phyloP scores from a whole-genome alignment of 257 asterid species.

The Solanum stenotomum region DNA sequence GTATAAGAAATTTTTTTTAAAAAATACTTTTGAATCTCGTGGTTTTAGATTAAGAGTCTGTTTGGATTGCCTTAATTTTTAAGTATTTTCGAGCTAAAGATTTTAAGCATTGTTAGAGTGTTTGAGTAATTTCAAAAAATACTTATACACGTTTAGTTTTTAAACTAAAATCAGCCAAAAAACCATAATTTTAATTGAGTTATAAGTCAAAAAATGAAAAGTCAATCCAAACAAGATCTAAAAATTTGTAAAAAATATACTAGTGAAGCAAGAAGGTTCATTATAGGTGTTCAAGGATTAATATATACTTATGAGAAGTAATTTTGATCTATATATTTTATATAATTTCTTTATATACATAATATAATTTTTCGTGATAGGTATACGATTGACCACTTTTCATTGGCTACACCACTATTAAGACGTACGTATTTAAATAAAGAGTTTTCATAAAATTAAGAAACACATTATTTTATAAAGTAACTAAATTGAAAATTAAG shows the following conservation, averaged over 20 bases:
- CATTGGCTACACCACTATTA: background rate
- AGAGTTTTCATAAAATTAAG: background rate
- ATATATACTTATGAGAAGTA: background rate
- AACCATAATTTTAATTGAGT: background rate
- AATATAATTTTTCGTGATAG: background rate
- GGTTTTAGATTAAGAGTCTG: rapidly evolving
- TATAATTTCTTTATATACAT: background rate
- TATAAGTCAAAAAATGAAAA: background rate
- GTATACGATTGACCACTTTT: background rate
- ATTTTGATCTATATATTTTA: background rate
- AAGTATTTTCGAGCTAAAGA: no score
- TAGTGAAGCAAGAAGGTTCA: background rate
- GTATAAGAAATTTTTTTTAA: no score
- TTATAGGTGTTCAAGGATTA: background rate
- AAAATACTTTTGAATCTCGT: background rate
- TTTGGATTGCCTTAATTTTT: no score
- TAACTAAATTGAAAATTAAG: background rate
- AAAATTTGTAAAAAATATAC: background rate
- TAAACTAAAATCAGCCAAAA: no score
- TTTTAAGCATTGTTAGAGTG: background rate
- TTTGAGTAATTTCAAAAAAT: no score
- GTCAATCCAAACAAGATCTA: background rate
- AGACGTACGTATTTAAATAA: background rate
- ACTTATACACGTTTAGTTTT: background rate
- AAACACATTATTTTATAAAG: no score